Conservation (phyloP, 129 eudicot genomes). For the Pulicaria dysenterica region DNA sequence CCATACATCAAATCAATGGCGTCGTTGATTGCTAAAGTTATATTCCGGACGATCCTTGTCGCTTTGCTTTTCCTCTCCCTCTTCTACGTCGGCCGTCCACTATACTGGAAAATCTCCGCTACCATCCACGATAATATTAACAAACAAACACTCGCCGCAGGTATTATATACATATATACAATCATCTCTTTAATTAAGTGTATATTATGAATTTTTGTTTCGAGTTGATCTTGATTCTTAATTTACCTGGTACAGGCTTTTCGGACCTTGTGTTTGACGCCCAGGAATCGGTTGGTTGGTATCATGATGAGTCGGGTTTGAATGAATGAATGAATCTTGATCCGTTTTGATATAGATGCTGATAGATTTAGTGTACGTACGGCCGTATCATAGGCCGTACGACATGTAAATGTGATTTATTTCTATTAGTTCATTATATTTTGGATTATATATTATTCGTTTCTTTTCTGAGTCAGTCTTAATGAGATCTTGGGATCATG, state of each 20-base stretch:
- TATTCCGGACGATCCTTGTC: constrained; percentile 45
- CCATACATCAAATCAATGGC: constrained; percentile 43
- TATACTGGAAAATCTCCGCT: constrained; percentile 74
- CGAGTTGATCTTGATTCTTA: neutral
- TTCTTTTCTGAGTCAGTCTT: too few species aligned
- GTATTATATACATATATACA: constrained; percentile 15
- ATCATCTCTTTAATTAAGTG: neutral
- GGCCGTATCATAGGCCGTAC: too few species aligned
- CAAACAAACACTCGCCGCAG: constrained; percentile 58
- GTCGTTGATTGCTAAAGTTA: constrained; percentile 42
- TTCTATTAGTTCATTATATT: too few species aligned
- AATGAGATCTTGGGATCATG: too few species aligned
- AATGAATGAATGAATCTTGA: neutral
- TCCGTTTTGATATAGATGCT: too few species aligned
- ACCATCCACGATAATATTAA: constrained; percentile 58
- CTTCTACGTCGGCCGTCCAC: constrained; percentile 60
- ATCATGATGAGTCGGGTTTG: constrained; percentile 42
- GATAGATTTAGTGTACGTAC: too few species aligned
- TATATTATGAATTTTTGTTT: neutral
- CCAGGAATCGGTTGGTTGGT: constrained; percentile 62
- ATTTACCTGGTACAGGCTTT: constrained; percentile 31
- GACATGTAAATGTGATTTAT: too few species aligned
- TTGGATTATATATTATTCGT: too few species aligned
- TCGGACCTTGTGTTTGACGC: constrained; percentile 53
- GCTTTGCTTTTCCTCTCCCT: constrained; percentile 31